phyloP scores from a whole-genome alignment of 106 monocot genomes.

The Chionographis japonica region DNA sequence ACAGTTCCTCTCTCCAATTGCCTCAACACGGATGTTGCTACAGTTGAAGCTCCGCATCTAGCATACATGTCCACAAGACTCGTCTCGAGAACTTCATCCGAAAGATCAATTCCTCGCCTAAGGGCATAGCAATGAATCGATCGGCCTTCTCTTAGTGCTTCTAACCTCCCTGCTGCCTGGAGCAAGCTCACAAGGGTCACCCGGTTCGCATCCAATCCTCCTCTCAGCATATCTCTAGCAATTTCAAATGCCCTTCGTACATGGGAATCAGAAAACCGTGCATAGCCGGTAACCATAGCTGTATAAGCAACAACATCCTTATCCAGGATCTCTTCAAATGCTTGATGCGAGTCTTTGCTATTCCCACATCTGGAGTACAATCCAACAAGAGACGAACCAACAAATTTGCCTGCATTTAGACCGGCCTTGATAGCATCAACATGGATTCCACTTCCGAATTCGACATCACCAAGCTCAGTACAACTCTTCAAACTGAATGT shows the following conservation, averaged over 20 bases:
- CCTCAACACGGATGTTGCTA: slow-evolving; percentile 23
- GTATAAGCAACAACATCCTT: slow-evolving; percentile 72
- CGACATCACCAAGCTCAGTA: slow-evolving; percentile 16
- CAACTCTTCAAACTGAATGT: slow-evolving; percentile 66
- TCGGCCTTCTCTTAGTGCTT: slow-evolving; percentile 36
- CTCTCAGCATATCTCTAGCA: slow-evolving; percentile 35
- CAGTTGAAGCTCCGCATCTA: slow-evolving; percentile 23
- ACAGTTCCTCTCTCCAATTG: slow-evolving; percentile 20
- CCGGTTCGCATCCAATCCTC: slow-evolving; percentile 44
- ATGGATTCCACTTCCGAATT: slow-evolving; percentile 41
- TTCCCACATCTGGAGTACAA: slow-evolving; percentile 38
- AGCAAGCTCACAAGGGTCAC: slow-evolving; percentile 70
- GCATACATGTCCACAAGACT: slow-evolving; percentile 55
- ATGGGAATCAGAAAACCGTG: slow-evolving; percentile 21
- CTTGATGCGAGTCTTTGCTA: slow-evolving; percentile 28
- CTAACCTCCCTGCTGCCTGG: slow-evolving; percentile 33
- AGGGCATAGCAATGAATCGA: slow-evolving; percentile 58
- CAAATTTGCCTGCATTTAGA: slow-evolving; percentile 33
- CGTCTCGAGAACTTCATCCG: slow-evolving; percentile 55
- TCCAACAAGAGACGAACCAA: slow-evolving; percentile 56
- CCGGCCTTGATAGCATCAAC: slow-evolving; percentile 39
- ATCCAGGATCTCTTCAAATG: slow-evolving; percentile 48
- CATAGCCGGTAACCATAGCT: slow-evolving; percentile 55
- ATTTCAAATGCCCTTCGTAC: slow-evolving; percentile 38
- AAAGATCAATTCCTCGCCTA: slow-evolving; percentile 36